A percentile compares a stretch with the other conserved stretches of the same genome.
phyloP scores from a whole-genome alignment of 805 yeast genomes.

The Wickerhamiella vanderwaltii region DNA sequence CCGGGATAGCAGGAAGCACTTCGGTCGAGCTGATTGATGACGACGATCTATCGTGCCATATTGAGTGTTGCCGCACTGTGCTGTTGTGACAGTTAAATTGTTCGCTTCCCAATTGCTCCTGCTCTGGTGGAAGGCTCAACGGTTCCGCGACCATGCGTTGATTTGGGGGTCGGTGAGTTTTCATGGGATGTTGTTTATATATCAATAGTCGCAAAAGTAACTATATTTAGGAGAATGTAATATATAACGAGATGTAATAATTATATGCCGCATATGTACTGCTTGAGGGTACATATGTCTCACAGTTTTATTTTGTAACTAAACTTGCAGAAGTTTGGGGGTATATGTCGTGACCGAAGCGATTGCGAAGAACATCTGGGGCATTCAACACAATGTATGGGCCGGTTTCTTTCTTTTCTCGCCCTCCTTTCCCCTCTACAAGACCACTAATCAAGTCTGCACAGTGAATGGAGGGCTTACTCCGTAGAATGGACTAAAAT shows the following conservation, averaged over 20 bases:
- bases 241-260: too few species aligned
- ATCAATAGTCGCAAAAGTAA: too few species aligned
- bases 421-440: constrained; percentile 11
- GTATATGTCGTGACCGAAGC: constrained; percentile 4
- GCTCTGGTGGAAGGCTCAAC: too few species aligned
- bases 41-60: too few species aligned
- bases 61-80: too few species aligned
- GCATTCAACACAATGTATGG: constrained; percentile 5
- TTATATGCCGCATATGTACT: too few species aligned
- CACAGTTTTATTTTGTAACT: constrained; percentile 6
- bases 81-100: too few species aligned
- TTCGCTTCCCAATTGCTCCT: too few species aligned
- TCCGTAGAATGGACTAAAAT: background rate
- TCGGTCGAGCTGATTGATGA: constrained; percentile 1
- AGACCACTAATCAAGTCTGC: constrained; percentile 8
- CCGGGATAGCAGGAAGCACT: constrained; percentile 2
- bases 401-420: constrained; percentile 4
- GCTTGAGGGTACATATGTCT: constrained; percentile 5
- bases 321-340: constrained; percentile 1
- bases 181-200: too few species aligned
- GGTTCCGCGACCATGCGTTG: too few species aligned
- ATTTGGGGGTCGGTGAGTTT: too few species aligned
- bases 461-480: constrained; percentile 11
- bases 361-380: background rate
- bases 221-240: too few species aligned